These are phyloP conservation scores for Populus hybrid DNA, from an alignment of 441 rosid genomes.

Conservation along the genomic window DNA sequence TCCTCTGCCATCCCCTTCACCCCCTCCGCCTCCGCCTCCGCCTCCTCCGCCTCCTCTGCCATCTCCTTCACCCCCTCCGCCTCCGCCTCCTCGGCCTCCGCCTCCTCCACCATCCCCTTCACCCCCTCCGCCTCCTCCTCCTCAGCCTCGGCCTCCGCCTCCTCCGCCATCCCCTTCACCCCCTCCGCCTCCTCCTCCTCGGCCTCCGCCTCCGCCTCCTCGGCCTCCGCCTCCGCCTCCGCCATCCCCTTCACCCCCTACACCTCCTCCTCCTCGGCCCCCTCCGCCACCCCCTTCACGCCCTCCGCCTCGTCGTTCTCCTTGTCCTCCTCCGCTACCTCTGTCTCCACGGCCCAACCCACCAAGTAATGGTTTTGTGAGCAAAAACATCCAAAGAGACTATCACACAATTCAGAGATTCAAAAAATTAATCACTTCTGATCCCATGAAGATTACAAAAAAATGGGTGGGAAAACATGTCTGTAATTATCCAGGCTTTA, in stretches of 20 bases:
- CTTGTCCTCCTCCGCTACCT: neutral
- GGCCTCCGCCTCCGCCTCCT: no score
- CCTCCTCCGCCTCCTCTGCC: no score
- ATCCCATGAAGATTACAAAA: constrained; percentile 4
- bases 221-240: no score
- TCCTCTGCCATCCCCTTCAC: neutral
- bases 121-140: neutral
- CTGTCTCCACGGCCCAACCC: neutral
- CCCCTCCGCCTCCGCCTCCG: no score
- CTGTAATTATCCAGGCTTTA: constrained; percentile 40
- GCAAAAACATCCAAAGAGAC: neutral
- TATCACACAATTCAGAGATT: constrained; percentile 11
- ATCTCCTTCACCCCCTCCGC: neutral
- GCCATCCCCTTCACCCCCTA: no score
- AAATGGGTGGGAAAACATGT: constrained; percentile 26
- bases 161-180: neutral
- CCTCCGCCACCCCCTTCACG: no score
- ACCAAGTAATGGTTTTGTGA: neutral
- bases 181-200: no score
- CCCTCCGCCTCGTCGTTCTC: neutral
- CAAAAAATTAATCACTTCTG: neutral
- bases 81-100: neutral
- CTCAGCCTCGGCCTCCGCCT: no score
- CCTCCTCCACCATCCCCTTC: neutral
- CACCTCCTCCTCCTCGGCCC: neutral